Percentiles rank a stretch among this genome's conserved stretches.
Evolutionary conservation across 2,329 filamentous ascomycete species (phyloP).

Genomic region (Curvularia verruculosa): DNA sequence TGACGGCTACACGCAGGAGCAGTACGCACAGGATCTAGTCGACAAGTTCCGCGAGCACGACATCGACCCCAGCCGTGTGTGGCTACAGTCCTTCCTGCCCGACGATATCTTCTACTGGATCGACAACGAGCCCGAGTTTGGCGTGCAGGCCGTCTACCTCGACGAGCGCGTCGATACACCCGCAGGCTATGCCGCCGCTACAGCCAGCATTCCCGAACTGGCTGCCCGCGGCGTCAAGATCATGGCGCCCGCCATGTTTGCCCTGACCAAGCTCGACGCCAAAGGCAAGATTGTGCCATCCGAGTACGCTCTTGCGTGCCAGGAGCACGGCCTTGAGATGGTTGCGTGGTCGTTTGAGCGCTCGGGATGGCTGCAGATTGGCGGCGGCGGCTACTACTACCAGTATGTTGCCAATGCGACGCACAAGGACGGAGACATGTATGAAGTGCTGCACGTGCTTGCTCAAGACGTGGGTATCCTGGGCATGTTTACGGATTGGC

Average conservation of each 20-base stretch:
- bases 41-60: constrained; percentile 48
- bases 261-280: constrained; percentile 60
- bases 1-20: constrained; percentile 67
- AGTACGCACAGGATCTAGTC: constrained; percentile 68
- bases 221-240: constrained; percentile 65
- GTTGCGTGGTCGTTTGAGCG: constrained; percentile 74
- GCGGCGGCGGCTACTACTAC: constrained; percentile 52
- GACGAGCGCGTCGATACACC: constrained; percentile 63
- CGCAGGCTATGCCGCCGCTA: constrained; percentile 59
- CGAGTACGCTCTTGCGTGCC: constrained; percentile 66
- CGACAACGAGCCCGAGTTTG: constrained; percentile 65
- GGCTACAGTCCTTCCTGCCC: constrained; percentile 70
- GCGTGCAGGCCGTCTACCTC: constrained; percentile 67
- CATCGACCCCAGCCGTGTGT: constrained; percentile 50
- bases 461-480: constrained; percentile 64
- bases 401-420: constrained; percentile 54
- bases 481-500: constrained; percentile 73
- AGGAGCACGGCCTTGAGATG: constrained; percentile 66
- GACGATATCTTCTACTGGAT: constrained; percentile 72
- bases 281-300: constrained; percentile 66
- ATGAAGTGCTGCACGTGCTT: constrained; percentile 69
- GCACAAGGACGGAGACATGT: constrained; percentile 69
- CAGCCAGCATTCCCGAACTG: constrained; percentile 63
- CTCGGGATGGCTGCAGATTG: constrained; percentile 63
- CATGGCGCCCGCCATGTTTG: constrained; percentile 67